Percentiles rank a stretch among this genome's conserved stretches.
Conservation (phyloP, 73 alveolate species). For the Tetrahymena borealis region DNA sequence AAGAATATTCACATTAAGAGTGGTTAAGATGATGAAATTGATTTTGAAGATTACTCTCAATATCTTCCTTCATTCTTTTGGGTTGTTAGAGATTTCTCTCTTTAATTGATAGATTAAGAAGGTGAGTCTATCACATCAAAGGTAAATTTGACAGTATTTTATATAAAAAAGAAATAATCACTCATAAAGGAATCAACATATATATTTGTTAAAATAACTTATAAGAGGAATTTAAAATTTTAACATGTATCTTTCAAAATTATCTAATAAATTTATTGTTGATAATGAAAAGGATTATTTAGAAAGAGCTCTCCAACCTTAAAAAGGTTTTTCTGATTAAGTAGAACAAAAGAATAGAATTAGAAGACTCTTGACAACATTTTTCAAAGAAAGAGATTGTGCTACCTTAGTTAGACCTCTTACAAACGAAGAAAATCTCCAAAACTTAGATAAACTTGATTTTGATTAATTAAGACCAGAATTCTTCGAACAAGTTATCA, state of each 20-base stretch:
- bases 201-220: background rate
- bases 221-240: background rate
- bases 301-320: slow-evolving; percentile 73
- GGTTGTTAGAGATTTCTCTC: slow-evolving; percentile 95
- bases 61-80: slow-evolving; percentile 94
- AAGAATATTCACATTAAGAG: slow-evolving; percentile 74
- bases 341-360: slow-evolving; percentile 87
- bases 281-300: slow-evolving; percentile 58
- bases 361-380: slow-evolving; percentile 84
- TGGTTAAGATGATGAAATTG: slow-evolving; percentile 65
- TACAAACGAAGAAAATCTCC: slow-evolving; percentile 81
- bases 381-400: slow-evolving; percentile 96
- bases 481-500: slow-evolving; percentile 82
- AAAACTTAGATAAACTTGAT: slow-evolving; percentile 69
- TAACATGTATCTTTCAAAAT: slow-evolving; percentile 55
- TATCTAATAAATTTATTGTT: background rate
- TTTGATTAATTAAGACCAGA: slow-evolving; percentile 86
- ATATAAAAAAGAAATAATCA: slow-evolving; percentile 5
- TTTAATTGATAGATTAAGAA: slow-evolving; percentile 82
- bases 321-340: slow-evolving; percentile 71
- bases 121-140: slow-evolving; percentile 90
- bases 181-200: slow-evolving; percentile 21
- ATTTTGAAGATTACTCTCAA: slow-evolving; percentile 82
- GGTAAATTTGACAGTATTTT: background rate
- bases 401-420: slow-evolving; percentile 92